Evolutionary conservation across 2,329 filamentous ascomycete species (phyloP), one percentile per base, ranked within the genome.

Genomic region (Endothia cerciana): DNA sequence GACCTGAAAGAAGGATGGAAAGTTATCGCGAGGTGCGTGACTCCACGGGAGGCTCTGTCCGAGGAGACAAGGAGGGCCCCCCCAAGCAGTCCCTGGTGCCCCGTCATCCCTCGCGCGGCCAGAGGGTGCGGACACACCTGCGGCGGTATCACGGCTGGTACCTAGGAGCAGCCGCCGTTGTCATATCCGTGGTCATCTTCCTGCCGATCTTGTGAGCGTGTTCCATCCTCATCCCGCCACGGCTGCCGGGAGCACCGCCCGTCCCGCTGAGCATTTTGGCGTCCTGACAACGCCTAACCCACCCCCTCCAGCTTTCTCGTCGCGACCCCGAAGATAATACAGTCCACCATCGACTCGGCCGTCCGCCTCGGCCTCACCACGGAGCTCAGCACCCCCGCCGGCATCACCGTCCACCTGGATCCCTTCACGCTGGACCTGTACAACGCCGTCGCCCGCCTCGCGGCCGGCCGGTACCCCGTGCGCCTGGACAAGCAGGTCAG

Each of bases 301-400:
- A 30, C 17, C 17, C 15, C 25, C 15, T 15, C 13, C 51, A 83
- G 82, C 38, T 84, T 84, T 73, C 73, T 77, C 25, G 75, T 82
- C 22, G 79, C 80, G 8, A 75, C 84, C 36, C 82, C 82, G 1
- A 77, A 77, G n/a, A 78, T 83, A 40, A 77, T 81, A 1, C 80
- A 82, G 67, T 70, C 73, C 36, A 79, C 83, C 25, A 76, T 84
- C 64, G 75, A 79, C 36, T 69, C 76, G 25, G 79, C 82, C 33
- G 69, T 74, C 28, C 74, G 74, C 22, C 71, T 82, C 60, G 76
- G 74, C 11, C 69, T 82, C 7, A 66, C 72, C 25, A 81, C 79
- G 0, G 72, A 73, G 3, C 70, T 82, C 4, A 68, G 78, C 22
- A 78, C 78, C 0, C 79, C 79, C 5, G 60, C 81, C 17, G 70